Conservation (phyloP, 192 early-diverging fungal species). For the Umbelopsis ramanniana region DNA sequence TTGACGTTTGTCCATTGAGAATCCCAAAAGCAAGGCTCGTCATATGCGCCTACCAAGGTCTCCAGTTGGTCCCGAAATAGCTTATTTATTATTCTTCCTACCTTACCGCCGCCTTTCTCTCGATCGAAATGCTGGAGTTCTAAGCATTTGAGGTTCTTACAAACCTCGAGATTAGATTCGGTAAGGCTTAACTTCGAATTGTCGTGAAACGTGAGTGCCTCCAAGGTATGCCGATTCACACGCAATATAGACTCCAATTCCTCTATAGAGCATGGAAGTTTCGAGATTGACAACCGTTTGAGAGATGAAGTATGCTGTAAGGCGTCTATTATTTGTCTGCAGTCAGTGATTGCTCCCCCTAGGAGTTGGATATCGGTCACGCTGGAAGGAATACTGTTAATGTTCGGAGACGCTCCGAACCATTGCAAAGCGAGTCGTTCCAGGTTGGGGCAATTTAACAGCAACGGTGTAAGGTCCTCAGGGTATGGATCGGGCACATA, state of each 20-base stretch:
- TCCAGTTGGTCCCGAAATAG: background rate
- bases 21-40: slow-evolving; percentile 9
- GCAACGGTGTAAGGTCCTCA: background rate
- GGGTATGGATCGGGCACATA: background rate
- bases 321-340: no score
- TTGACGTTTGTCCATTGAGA: background rate
- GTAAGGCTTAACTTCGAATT: background rate
- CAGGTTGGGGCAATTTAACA: background rate
- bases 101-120: slow-evolving; percentile 4
- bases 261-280: no score
- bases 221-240: background rate
- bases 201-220: background rate
- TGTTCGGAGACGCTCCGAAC: background rate
- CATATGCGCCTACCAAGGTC: background rate
- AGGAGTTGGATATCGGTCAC: no score
- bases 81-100: background rate
- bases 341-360: no score
- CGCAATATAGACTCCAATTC: background rate
- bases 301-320: no score
- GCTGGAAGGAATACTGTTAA: background rate
- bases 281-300: no score
- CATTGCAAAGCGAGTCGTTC: background rate
- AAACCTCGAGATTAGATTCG: background rate
- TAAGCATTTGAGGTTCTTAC: slow-evolving; percentile 1
- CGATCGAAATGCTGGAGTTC: background rate